Percentiles rank a stretch among this genome's conserved stretches.
phyloP scores from a whole-genome alignment of 345 rosid genomes.

The Euphorbia tirucalli region DNA sequence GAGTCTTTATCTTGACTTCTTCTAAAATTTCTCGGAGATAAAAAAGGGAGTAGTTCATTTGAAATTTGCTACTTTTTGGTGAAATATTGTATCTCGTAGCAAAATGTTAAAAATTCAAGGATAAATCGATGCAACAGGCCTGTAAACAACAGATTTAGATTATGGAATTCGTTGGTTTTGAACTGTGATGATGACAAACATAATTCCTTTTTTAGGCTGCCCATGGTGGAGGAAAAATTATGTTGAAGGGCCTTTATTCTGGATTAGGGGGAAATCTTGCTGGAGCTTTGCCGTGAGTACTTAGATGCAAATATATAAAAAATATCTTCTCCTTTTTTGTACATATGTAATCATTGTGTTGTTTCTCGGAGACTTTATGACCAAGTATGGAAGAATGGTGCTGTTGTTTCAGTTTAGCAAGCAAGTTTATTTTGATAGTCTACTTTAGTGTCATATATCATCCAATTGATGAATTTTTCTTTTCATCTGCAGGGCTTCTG shows the following conservation, averaged over 20 bases:
- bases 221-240: conserved; percentile 25
- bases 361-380: no score
- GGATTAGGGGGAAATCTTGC: conserved; percentile 30
- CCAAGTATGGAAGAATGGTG: no score
- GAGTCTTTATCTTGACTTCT: neutral
- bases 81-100: neutral
- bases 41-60: neutral
- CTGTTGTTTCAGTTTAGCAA: neutral
- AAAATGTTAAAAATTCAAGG: neutral
- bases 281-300: conserved; percentile 25
- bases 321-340: neutral
- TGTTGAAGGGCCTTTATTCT: conserved; percentile 24
- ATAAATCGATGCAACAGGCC: neutral
- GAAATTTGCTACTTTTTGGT: neutral
- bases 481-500: conserved; percentile 54
- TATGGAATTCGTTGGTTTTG: neutral
- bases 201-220: conserved; percentile 17
- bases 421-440: neutral
- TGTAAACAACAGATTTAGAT: neutral
- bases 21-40: neutral
- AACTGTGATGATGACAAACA: neutral
- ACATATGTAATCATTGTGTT: neutral
- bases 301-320: neutral
- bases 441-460: neutral
- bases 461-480: conserved; percentile 13